These are phyloP conservation scores for Coprinopsis sp. DNA, from an alignment of 768 basidiomycete species.

Conservation along the genomic window DNA sequence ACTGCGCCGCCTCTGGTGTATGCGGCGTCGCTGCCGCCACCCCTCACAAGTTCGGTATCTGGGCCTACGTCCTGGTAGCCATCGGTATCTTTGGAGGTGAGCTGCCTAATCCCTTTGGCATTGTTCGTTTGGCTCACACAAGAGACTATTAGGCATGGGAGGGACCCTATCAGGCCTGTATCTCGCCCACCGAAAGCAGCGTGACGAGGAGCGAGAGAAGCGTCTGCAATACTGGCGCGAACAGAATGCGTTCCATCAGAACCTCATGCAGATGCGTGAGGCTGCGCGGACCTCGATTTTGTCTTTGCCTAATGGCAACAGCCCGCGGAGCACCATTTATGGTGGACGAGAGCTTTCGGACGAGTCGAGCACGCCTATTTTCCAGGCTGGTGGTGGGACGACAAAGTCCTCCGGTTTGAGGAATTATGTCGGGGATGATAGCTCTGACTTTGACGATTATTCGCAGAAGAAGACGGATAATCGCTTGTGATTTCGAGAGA, in stretches of 20 bases:
- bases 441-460: slow-evolving; percentile 49
- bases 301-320: slow-evolving; percentile 45
- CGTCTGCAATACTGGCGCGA: slow-evolving; percentile 88
- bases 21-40: slow-evolving; percentile 60
- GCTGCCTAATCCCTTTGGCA: slow-evolving; percentile 16
- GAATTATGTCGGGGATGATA: slow-evolving; percentile 44
- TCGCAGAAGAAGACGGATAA: slow-evolving; percentile 28
- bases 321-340: slow-evolving; percentile 46
- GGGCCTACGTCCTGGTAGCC: slow-evolving; percentile 70
- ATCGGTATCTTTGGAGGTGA: slow-evolving; percentile 69
- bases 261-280: slow-evolving; percentile 75
- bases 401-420: slow-evolving; percentile 55
- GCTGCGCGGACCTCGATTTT: slow-evolving; percentile 64
- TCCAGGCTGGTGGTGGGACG: slow-evolving; percentile 41
- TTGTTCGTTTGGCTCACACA: background rate
- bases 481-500: slow-evolving; percentile 27
- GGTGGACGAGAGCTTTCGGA: slow-evolving; percentile 45
- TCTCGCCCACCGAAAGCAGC: slow-evolving; percentile 64
- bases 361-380: slow-evolving; percentile 51
- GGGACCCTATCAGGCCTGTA: slow-evolving; percentile 66
- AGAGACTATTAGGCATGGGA: slow-evolving; percentile 54
- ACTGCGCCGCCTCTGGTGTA: slow-evolving; percentile 56
- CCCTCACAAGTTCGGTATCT: slow-evolving; percentile 57
- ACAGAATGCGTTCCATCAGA: slow-evolving; percentile 77
- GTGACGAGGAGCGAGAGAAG: slow-evolving; percentile 75